phyloP scores from a whole-genome alignment of 352 stramenopile genomes.

The Elongisporangium prolatum region DNA sequence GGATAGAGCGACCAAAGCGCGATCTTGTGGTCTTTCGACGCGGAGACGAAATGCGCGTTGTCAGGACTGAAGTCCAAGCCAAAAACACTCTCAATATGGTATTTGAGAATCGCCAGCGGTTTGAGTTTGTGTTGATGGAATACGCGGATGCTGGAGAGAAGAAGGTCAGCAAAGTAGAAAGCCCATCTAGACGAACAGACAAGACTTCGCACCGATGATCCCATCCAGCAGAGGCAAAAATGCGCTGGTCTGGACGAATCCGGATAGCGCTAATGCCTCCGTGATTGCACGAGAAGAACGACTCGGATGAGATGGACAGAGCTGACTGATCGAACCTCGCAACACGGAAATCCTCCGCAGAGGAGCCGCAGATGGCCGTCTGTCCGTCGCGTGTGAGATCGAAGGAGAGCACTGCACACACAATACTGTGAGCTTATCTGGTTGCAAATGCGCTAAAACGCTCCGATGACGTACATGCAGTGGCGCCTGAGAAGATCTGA shows the following conservation, averaged over 20 bases:
- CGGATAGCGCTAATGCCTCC: slow-evolving; percentile 63
- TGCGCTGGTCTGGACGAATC: slow-evolving; percentile 65
- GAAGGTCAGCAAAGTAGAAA: background rate
- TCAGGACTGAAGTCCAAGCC: slow-evolving; percentile 63
- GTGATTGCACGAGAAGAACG: slow-evolving; percentile 57
- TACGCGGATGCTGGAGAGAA: slow-evolving; percentile 34
- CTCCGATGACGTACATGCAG: slow-evolving; percentile 36
- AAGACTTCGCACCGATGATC: slow-evolving; percentile 40
- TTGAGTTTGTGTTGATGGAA: slow-evolving; percentile 76
- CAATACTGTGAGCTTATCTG: background rate
- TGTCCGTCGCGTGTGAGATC: slow-evolving; percentile 52
- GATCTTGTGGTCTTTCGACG: slow-evolving; percentile 77
- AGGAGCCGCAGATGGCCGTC: slow-evolving; percentile 57
- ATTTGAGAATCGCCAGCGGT: slow-evolving; percentile 73
- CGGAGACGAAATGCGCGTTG: slow-evolving; percentile 51
- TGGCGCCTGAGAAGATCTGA: slow-evolving; percentile 34
- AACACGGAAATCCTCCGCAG: slow-evolving; percentile 43
- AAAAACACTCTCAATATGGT: slow-evolving; percentile 77
- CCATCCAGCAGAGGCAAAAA: slow-evolving; percentile 77
- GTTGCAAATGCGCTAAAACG: background rate
- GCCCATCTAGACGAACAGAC: background rate
- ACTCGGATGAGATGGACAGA: slow-evolving; percentile 24
- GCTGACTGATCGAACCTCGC: slow-evolving; percentile 38
- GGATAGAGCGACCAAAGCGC: slow-evolving; percentile 77
- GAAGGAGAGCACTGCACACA: slow-evolving; percentile 56